Evolutionary conservation across 495 filamentous ascomycete genomes (phyloP).

Genomic region (Aspergillus bertholletiae): DNA sequence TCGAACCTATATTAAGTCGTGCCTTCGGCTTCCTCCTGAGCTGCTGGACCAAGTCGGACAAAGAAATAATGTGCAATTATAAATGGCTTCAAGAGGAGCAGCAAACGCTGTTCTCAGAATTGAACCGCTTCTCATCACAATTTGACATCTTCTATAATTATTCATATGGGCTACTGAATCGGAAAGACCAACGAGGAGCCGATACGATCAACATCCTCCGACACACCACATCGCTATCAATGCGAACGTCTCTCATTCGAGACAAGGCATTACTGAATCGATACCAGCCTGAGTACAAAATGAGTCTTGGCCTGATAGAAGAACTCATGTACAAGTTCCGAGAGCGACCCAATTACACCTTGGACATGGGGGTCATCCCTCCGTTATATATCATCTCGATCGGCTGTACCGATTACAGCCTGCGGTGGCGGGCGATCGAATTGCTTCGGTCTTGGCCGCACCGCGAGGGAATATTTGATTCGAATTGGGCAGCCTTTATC

Average conservation of each 20-base stretch:
- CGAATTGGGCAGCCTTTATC: conserved; percentile 7
- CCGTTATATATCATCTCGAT: conserved; percentile 42
- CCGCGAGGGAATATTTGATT: conserved; percentile 49
- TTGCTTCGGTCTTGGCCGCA: conserved; percentile 34
- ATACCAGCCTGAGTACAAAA: conserved; percentile 1
- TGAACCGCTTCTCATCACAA: background rate
- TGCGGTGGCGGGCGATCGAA: conserved; percentile 36
- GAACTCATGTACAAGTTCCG: conserved; percentile 5
- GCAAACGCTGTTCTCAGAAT: background rate
- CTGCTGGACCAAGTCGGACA: background rate
- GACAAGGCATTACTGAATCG: background rate
- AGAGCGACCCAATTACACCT: conserved; percentile 10
- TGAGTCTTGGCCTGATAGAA: conserved; percentile 2
- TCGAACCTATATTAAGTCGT: background rate
- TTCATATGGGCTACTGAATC: background rate
- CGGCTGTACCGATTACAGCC: conserved; percentile 38
- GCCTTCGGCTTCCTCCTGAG: background rate
- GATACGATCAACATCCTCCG: conserved; percentile 12
- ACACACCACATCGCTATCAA: background rate
- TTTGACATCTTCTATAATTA: background rate
- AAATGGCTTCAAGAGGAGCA: background rate
- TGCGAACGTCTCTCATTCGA: conserved; percentile 7
- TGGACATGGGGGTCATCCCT: conserved; percentile 28
- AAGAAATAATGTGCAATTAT: background rate
- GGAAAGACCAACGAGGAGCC: conserved; percentile 6